A percentile compares a stretch with the other conserved stretches of the same genome.
Evolutionary conservation across 2,329 filamentous ascomycete species (phyloP).

Genomic region (Ascochyta fabae): DNA sequence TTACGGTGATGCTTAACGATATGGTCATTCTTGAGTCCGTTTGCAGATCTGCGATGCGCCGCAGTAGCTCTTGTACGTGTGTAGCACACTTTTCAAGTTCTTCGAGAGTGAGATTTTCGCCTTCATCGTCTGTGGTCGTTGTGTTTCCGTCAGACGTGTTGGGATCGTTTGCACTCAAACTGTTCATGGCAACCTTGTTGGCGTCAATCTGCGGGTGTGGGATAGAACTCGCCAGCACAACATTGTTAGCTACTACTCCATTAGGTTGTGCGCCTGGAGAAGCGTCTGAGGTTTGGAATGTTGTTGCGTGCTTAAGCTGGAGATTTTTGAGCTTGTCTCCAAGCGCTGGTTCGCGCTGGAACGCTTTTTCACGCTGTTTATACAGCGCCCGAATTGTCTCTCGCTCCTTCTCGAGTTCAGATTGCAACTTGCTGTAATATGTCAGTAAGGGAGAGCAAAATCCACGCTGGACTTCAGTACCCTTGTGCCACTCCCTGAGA

Average conservation of each 20-base stretch:
- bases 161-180: conserved; percentile 12
- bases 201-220: neutral
- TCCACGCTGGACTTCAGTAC: neutral
- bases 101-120: conserved; percentile 24
- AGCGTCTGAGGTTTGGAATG: too few species aligned
- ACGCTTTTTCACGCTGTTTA: conserved; percentile 35
- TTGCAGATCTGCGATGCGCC: conserved; percentile 28
- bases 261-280: too few species aligned
- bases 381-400: conserved; percentile 37
- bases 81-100: conserved; percentile 31
- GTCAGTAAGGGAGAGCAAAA: too few species aligned
- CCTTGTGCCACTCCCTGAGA: conserved; percentile 33
- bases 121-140: conserved; percentile 26
- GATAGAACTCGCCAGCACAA: neutral
- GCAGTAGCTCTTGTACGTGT: conserved; percentile 32
- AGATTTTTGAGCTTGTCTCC: conserved; percentile 28
- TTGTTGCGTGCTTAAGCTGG: neutral
- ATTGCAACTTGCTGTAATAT: too few species aligned
- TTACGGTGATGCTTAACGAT: conserved; percentile 6
- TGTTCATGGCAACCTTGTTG: conserved; percentile 1
- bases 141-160: conserved; percentile 31
- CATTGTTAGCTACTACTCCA: too few species aligned
- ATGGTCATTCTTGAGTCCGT: conserved; percentile 11
- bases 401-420: conserved; percentile 26
- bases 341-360: conserved; percentile 27